Evolutionary conservation across 345 rosid species (phyloP), one percentile per base, ranked within the genome.

Genomic region (Salix arbutifolia): DNA sequence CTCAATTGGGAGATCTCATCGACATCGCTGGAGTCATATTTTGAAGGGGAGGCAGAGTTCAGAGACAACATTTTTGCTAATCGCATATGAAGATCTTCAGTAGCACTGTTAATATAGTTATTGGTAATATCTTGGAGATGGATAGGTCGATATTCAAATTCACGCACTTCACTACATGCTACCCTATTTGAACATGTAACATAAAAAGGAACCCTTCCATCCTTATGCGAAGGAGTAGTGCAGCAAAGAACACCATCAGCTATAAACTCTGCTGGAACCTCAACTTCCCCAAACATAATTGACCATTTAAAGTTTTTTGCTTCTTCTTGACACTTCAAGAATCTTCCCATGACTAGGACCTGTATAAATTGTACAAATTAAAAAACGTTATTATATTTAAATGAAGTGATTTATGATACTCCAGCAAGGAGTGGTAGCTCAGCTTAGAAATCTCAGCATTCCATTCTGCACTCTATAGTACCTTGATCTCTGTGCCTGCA

Each of bases 261-360:
- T 73, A 93, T 74, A 70, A 91, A 83, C 73, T 93, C 91, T 44
- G 98, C 98, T 17, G 90, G 94, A 87, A 93, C 98, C 88, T 96
- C 99, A 76, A 92, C 88, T 86, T 96, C 97, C 25, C 98, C 99
- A 86, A 96, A 93, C 97, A 96, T 93, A 86, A 98, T 92, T 53
- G 96, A 96, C 98, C 96, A 93, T 67, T 86, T 82, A 71, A 79
- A 83, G 12, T 71, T 84, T 83, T 85, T 83, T 62, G 81, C 85
- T 79, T 85, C 96, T 80, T 91, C 85, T 72, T 60, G 78, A 70
- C 77, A 72, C 82, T 84, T 91, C 79, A 92, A 85, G 89, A 94
- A 94, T 78, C 83, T 89, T 82, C 98, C 94, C 28, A 87, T 85
- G 76, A 96, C 78, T 37, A 91, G 82, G 72, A 96, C 93, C 98